phyloP scores from a whole-genome alignment of 371 early-diverging fungal genomes.

The Dentiscutata heterogama region DNA sequence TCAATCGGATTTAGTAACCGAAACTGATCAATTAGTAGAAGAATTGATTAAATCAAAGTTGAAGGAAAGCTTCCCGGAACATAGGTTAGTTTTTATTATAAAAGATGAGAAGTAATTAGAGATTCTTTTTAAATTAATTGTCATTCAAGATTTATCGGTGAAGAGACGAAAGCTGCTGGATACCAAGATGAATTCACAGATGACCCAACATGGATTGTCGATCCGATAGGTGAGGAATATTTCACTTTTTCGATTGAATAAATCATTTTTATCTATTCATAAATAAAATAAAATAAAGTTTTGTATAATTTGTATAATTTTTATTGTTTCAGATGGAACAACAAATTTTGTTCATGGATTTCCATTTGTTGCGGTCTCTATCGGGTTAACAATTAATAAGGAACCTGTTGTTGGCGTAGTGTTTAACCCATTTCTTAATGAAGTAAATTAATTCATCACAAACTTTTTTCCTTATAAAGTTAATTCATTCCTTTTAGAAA shows the following conservation, averaged over 20 bases:
- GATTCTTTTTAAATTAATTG: background rate
- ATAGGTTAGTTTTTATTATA: constrained; percentile 62
- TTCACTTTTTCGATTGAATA: constrained; percentile 21
- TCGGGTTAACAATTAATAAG: constrained; percentile 80
- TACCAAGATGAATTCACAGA: constrained; percentile 71
- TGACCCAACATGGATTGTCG: constrained; percentile 92
- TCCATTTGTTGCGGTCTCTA: constrained; percentile 88
- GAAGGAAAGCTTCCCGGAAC: constrained; percentile 66
- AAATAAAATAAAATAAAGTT: constrained; percentile 2
- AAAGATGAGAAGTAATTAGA: background rate
- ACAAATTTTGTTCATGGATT: constrained; percentile 94
- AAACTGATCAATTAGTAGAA: constrained; percentile 86
- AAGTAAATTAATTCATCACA: constrained; percentile 53
- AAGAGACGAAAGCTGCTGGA: constrained; percentile 79
- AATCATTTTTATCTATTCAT: background rate
- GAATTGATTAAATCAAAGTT: constrained; percentile 71
- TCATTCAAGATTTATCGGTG: constrained; percentile 79
- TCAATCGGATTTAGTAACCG: constrained; percentile 86
- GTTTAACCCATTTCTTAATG: constrained; percentile 89
- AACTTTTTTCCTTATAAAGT: background rate
- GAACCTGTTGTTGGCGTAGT: constrained; percentile 90
- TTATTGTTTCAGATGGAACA: constrained; percentile 76
- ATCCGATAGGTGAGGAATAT: constrained; percentile 78
- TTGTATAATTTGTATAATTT: background rate
- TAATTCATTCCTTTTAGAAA: background rate